These are phyloP conservation scores for Cytospora chrysosperma DNA, from an alignment of 2,329 filamentous ascomycete genomes.

Conservation along the genomic window DNA sequence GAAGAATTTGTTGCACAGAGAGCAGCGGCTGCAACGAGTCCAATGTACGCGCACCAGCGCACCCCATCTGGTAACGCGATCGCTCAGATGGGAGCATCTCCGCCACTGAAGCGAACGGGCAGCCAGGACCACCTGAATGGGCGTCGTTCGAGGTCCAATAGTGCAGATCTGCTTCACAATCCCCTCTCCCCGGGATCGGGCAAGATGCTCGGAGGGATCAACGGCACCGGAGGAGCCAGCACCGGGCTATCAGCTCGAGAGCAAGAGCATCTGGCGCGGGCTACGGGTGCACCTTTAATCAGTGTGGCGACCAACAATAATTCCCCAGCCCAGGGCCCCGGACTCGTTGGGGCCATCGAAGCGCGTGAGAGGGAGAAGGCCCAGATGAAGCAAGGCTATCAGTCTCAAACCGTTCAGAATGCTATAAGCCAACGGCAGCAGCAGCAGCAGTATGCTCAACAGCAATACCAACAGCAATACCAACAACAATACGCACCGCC, in stretches of 20 bases:
- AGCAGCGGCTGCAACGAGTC: constrained; percentile 55
- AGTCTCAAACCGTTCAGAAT: constrained; percentile 69
- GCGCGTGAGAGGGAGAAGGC: constrained; percentile 75
- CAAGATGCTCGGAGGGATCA: constrained; percentile 47
- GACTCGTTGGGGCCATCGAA: constrained; percentile 77
- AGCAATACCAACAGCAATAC: constrained; percentile 36
- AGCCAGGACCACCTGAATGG: constrained; percentile 41
- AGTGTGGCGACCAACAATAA: constrained; percentile 57
- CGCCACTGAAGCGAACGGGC: constrained; percentile 41
- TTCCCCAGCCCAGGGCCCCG: constrained; percentile 52
- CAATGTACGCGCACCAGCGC: constrained; percentile 60
- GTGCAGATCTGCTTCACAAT: constrained; percentile 47
- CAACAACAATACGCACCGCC: constrained; percentile 36
- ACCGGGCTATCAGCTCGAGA: constrained; percentile 78
- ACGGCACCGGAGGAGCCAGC: constrained; percentile 38
- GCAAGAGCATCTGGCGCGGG: constrained; percentile 81
- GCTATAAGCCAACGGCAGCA: constrained; percentile 67
- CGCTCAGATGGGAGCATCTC: constrained; percentile 41
- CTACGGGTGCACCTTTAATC: constrained; percentile 76
- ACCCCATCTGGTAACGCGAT: constrained; percentile 54
- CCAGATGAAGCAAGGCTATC: constrained; percentile 66
- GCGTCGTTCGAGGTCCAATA: constrained; percentile 46
- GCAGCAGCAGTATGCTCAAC: constrained; percentile 36
- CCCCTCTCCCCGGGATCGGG: constrained; percentile 61
- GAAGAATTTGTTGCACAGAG: constrained; percentile 85